Evolutionary conservation across 2,329 filamentous ascomycete genomes (phyloP), one percentile per base, ranked within the genome.

Genomic region (Fulvia fulva): DNA sequence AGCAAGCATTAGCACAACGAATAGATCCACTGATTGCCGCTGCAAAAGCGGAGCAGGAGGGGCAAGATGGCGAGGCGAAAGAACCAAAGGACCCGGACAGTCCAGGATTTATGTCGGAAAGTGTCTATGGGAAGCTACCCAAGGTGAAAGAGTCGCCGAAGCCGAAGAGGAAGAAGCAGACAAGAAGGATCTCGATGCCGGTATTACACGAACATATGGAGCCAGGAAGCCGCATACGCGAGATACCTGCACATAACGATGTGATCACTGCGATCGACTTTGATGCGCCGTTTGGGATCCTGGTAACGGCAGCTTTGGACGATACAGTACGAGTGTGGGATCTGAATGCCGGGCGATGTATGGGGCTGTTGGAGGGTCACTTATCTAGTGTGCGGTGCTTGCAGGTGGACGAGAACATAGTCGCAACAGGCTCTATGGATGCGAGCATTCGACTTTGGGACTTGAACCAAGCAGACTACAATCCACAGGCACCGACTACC

Each of bases 321-420:
- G 94, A 99, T 73, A 92, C 91, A 0, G 89, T 99, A 45, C 85
- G 90, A 61, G 94, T 99, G 21, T 99, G 94, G 94, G 94, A 99
- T 75, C 79, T 99, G 64, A 97, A 94, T 70, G 89, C 90, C 2
- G 94, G 94, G 37, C 85, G 92, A 32, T 97, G 93, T 74, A 92
- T 96, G 70, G 94, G 94, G 25, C 80, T 90, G 67, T 81, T 99
- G 28, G 94, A 97, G 73, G 94, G 94, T 1, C 94, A 99, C 74
- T 88, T 95, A 14, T 94, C 93, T 7, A 97, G 94, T 0, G 94
- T 99, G 22, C 85, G 93, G 55, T 86, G 93, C 59, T 78, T 99
- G 50, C 94, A 99, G 72, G 90, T 99, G 0, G 90, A 97, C 71
- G 93, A 97, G 71, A 97, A 96, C 72, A 88, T 97, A 62, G 86